These are phyloP conservation scores for Ustulina deusta DNA, from an alignment of 2,329 filamentous ascomycete genomes.

Conservation along the genomic window DNA sequence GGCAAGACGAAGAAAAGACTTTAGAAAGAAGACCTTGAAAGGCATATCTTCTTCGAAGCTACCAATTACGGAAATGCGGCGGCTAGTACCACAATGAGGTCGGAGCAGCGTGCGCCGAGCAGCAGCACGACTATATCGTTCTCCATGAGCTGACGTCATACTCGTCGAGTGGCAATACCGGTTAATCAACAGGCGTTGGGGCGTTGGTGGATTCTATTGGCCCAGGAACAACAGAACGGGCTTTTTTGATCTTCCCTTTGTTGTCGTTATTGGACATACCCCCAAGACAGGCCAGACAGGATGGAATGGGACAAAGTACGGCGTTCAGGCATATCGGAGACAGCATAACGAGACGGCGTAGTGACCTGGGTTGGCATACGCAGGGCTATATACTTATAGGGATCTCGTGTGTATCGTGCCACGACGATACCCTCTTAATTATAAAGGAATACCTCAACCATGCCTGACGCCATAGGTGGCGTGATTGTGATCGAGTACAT, in stretches of 20 bases:
- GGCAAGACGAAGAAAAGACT: constrained; percentile 55
- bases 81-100: constrained; percentile 1
- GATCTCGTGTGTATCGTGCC: constrained; percentile 27
- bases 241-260: constrained; percentile 23
- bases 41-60: constrained; percentile 2
- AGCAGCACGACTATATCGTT: constrained; percentile 20
- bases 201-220: constrained; percentile 23
- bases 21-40: constrained; percentile 41
- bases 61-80: not conserved
- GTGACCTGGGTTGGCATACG: constrained; percentile 31
- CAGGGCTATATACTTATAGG: constrained; percentile 32
- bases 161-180: constrained; percentile 19
- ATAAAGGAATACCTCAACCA: constrained; percentile 8
- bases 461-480: not conserved
- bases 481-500: not conserved
- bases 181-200: constrained; percentile 35
- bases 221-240: constrained; percentile 19
- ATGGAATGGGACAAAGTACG: constrained; percentile 29
- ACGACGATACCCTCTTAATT: constrained; percentile 7
- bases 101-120: constrained; percentile 6
- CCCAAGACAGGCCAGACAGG: constrained; percentile 24
- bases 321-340: constrained; percentile 36
- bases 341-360: constrained; percentile 37
- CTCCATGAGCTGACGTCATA: constrained; percentile 32
- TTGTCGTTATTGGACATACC: constrained; percentile 37